These are phyloP conservation scores for Talaromyces adpressus DNA, from an alignment of 495 filamentous ascomycete genomes.

Conservation along the genomic window DNA sequence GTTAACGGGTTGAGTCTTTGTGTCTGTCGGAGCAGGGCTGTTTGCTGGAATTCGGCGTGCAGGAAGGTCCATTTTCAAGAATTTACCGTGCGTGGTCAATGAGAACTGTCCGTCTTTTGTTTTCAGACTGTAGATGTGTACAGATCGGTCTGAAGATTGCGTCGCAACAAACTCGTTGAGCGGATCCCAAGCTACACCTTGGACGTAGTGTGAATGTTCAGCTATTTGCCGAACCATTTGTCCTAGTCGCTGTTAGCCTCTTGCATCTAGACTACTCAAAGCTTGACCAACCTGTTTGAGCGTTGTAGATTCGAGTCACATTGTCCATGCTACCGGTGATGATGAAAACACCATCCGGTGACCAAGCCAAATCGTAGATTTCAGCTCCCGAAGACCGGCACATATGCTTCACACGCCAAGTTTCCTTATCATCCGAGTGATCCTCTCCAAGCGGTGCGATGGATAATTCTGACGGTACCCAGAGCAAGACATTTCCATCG, in stretches of 20 bases:
- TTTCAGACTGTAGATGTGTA: conserved; percentile 93
- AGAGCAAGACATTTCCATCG: conserved; percentile 92
- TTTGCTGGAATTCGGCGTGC: conserved; percentile 81
- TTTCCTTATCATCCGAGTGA: conserved; percentile 85
- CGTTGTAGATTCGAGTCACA: conserved; percentile 93
- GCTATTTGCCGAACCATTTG: conserved; percentile 92
- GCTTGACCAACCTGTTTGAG: conserved; percentile 66
- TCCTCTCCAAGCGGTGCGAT: conserved; percentile 71
- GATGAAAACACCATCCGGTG: conserved; percentile 90
- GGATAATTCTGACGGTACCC: conserved; percentile 80
- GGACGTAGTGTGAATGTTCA: conserved; percentile 98
- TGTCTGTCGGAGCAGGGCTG: conserved; percentile 88
- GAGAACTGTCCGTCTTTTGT: conserved; percentile 96
- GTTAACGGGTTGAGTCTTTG: conserved; percentile 48
- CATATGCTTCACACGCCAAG: conserved; percentile 96
- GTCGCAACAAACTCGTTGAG: conserved; percentile 97
- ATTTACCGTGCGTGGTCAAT: conserved; percentile 66
- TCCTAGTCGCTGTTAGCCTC: conserved; percentile 39
- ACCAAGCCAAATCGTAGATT: conserved; percentile 98
- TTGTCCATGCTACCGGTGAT: conserved; percentile 99
- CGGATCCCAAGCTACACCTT: conserved; percentile 98
- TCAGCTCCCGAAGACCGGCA: conserved; percentile 85
- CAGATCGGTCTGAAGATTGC: conserved; percentile 94
- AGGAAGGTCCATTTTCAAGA: conserved; percentile 85
- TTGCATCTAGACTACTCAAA: neutral